These are phyloP conservation scores for Russula emetica DNA, from an alignment of 768 basidiomycete species.

Conservation along the genomic window DNA sequence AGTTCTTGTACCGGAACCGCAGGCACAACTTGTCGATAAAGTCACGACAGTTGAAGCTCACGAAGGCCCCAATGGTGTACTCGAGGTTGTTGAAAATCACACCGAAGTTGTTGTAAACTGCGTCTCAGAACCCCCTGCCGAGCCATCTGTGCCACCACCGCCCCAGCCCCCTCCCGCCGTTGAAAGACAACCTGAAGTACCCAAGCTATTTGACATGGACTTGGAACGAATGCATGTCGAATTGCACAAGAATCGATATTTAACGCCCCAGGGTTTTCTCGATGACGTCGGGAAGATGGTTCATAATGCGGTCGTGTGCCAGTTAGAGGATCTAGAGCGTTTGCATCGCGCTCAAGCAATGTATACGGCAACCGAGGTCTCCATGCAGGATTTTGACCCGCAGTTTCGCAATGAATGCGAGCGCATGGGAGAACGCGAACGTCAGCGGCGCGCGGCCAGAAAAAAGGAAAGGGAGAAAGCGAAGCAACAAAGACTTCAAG, in stretches of 20 bases:
- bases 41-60: conserved; percentile 40
- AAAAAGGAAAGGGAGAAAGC: conserved; percentile 35
- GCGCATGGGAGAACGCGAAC: conserved; percentile 75
- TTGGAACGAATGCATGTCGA: conserved; percentile 86
- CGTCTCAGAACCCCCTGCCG: conserved; percentile 22
- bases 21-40: conserved; percentile 33
- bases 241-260: conserved; percentile 79
- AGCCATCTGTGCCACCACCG: conserved; percentile 14
- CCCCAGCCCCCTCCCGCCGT: conserved; percentile 33
- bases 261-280: conserved; percentile 84
- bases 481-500: conserved; percentile 32
- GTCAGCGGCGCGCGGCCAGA: conserved; percentile 55
- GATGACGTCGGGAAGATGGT: conserved; percentile 78
- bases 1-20: conserved; percentile 25
- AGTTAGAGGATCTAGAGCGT: conserved; percentile 65
- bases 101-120: conserved; percentile 20
- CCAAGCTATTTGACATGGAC: conserved; percentile 78
- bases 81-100: conserved; percentile 43
- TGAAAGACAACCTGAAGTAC: conserved; percentile 39
- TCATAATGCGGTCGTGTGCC: conserved; percentile 59
- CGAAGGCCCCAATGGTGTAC: conserved; percentile 39
- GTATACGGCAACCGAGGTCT: conserved; percentile 80
- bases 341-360: conserved; percentile 82
- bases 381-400: conserved; percentile 80
- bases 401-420: conserved; percentile 79